A percentile compares a stretch with the other conserved stretches of the same genome.
Conservation (phyloP, 495 filamentous ascomycete species). For the Durotheca rogersii region DNA sequence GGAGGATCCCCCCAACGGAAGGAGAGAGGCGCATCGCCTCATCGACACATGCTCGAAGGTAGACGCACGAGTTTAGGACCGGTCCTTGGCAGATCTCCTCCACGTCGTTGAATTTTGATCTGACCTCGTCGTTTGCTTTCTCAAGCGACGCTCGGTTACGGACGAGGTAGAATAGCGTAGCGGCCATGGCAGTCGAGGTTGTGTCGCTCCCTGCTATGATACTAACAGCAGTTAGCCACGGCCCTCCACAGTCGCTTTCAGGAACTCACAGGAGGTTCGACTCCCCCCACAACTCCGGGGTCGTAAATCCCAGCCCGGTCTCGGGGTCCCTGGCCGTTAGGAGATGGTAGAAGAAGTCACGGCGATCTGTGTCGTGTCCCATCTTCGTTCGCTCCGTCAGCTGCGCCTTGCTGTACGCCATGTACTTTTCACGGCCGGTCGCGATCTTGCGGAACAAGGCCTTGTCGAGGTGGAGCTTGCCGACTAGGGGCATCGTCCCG, state of each 20-base stretch:
- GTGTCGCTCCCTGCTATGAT: slow-evolving; percentile 65
- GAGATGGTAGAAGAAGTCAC: slow-evolving; percentile 64
- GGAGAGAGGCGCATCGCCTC: slow-evolving; percentile 72
- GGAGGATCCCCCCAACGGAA: slow-evolving; percentile 59
- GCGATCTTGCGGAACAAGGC: slow-evolving; percentile 59
- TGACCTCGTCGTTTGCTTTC: slow-evolving; percentile 51
- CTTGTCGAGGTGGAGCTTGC: slow-evolving; percentile 58
- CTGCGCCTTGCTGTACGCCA: slow-evolving; percentile 57
- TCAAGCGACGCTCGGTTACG: slow-evolving; percentile 55
- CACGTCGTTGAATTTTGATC: slow-evolving; percentile 47
- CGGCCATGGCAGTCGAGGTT: slow-evolving; percentile 62
- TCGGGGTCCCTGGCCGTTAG: slow-evolving; percentile 60
- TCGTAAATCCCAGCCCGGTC: slow-evolving; percentile 64
- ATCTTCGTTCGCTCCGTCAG: slow-evolving; percentile 55
- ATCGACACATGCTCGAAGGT: slow-evolving; percentile 65
- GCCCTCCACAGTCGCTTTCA: background rate
- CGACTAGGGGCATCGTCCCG: slow-evolving; percentile 56
- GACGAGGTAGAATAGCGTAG: slow-evolving; percentile 66
- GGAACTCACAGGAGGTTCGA: slow-evolving; percentile 59
- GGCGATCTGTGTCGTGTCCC: slow-evolving; percentile 59
- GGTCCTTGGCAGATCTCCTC: slow-evolving; percentile 55
- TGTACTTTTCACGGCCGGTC: slow-evolving; percentile 53
- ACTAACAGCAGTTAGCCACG: slow-evolving; percentile 19
- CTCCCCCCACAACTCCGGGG: slow-evolving; percentile 69
- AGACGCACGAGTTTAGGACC: slow-evolving; percentile 57